phyloP scores from a whole-genome alignment of 2,329 filamentous ascomycete species.

The Nigrospora sphaerica region DNA sequence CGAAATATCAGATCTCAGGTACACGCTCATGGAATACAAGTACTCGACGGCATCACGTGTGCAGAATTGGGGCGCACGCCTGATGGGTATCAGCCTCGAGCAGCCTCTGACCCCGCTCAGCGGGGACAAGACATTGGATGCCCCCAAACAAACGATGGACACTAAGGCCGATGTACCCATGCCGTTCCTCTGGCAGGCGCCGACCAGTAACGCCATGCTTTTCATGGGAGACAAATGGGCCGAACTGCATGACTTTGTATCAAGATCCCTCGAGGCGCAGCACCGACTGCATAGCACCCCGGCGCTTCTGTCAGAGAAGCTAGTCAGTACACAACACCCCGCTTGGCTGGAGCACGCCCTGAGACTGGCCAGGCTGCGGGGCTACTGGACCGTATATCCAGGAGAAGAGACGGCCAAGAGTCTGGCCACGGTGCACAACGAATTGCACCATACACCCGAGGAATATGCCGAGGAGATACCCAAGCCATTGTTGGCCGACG shows the following conservation, averaged over 20 bases:
- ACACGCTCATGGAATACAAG: slow-evolving; percentile 66
- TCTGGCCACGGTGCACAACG: slow-evolving; percentile 69
- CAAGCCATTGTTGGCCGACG: slow-evolving; percentile 13
- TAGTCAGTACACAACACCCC: slow-evolving; percentile 20
- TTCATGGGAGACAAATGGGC: slow-evolving; percentile 83
- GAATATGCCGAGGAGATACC: slow-evolving; percentile 38
- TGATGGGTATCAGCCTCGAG: slow-evolving; percentile 77
- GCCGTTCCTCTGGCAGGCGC: slow-evolving; percentile 78
- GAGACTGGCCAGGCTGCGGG: slow-evolving; percentile 67
- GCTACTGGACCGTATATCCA: slow-evolving; percentile 77
- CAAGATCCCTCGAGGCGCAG: slow-evolving; percentile 47
- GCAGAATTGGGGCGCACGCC: slow-evolving; percentile 39
- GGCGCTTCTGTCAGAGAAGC: slow-evolving; percentile 40
- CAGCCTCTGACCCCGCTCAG: slow-evolving; percentile 60
- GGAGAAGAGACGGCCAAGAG: slow-evolving; percentile 44
- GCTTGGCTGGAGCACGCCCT: slow-evolving; percentile 54
- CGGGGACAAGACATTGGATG: slow-evolving; percentile 47
- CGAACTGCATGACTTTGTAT: slow-evolving; percentile 75
- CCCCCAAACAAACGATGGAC: slow-evolving; percentile 24
- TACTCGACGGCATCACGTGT: slow-evolving; percentile 50
- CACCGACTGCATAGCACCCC: slow-evolving; percentile 26
- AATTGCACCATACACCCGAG: slow-evolving; percentile 67
- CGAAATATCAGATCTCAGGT: slow-evolving; percentile 58
- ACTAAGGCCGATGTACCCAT: slow-evolving; percentile 26
- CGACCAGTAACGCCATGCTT: slow-evolving; percentile 73